Evolutionary conservation across 352 stramenopile genomes (phyloP).

Genomic region (Phytophthora macrochlamydospora): DNA sequence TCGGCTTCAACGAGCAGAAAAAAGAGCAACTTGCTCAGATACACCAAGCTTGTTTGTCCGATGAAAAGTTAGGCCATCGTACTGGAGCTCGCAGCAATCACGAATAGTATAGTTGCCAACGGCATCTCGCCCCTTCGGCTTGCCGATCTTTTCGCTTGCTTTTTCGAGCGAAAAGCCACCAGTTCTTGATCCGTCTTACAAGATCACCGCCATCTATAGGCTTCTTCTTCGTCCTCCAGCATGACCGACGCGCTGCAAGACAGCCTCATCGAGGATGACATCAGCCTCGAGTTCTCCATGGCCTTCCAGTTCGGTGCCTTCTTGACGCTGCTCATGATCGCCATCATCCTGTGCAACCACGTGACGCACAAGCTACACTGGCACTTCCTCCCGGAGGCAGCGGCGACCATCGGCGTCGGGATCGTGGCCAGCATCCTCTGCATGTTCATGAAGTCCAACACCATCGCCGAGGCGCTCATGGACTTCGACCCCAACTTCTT

Average conservation of each 20-base stretch:
- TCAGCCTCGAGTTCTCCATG: constrained; percentile 79
- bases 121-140: background rate
- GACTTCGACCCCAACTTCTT: constrained; percentile 93
- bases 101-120: too few relatives aligned
- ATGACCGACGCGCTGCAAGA: constrained; percentile 25
- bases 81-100: background rate
- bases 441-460: constrained; percentile 63
- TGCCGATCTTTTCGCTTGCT: background rate
- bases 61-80: background rate
- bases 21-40: background rate
- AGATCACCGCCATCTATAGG: background rate
- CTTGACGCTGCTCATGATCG: constrained; percentile 73
- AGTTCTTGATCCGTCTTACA: constrained; percentile 20
- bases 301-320: constrained; percentile 81
- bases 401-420: constrained; percentile 66
- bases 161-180: background rate
- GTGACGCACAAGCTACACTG: constrained; percentile 75
- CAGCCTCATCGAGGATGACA: constrained; percentile 40
- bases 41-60: background rate
- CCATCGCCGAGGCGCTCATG: constrained; percentile 76
- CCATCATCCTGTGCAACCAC: constrained; percentile 84
- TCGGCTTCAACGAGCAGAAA: constrained; percentile 3
- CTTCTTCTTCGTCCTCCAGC: background rate
- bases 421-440: constrained; percentile 64
- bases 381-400: constrained; percentile 77